Base-by-base conservation (phyloP, 2,329 filamentous ascomycete genomes). In the Pseudodiploospora longispora region DNA sequence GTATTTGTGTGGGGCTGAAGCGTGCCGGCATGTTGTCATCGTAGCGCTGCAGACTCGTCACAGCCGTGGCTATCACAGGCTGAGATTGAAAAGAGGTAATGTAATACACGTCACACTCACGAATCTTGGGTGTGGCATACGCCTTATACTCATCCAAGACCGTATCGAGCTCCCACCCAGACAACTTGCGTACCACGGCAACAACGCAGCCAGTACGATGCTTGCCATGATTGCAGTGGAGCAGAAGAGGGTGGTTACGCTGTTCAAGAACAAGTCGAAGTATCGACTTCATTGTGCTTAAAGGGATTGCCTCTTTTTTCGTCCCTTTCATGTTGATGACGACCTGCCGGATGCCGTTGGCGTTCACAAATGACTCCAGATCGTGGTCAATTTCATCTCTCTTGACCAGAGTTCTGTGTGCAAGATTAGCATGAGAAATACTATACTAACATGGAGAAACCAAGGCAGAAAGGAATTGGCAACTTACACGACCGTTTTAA, bases 201-300 rank as follows among this genome's bases (percentile, higher is more conserved):
- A 90, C 76, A n/a, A 93, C 83, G 58, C 89, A 95, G 27, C 90
- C 90, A 12, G 90, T 95, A 46, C 90, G 84, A 59, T 96, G 90
- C 75, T 87, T 93, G 59, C 90, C 90, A 54, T 95, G 90, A 60
- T 95, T 96, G 74, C 90, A 96, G 63, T 96, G 90, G 38, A 96
- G 76, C 34, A 95, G 72, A 8, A 96, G 65, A 0, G 90, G 90
- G 52, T 93, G 82, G 50, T 94, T 88, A 31, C 72, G 65, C 40
- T 75, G 75, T 57, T 94, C 78, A 42, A 91, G 71, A 35, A 91
- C 75, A 36, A 91, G 68, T 9, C 76, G 70, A 27, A 95, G 72
- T 38, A 91, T 87, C 6, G 77, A 69, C 49, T 76, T 74, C 74
- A 95, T 87, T 28, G 81, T 79, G 37, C 71, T 63, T 6, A 78